Percentiles rank a stretch among this genome's conserved stretches.
phyloP scores from a whole-genome alignment of 306 rosid genomes.

The Castanea crenata region DNA sequence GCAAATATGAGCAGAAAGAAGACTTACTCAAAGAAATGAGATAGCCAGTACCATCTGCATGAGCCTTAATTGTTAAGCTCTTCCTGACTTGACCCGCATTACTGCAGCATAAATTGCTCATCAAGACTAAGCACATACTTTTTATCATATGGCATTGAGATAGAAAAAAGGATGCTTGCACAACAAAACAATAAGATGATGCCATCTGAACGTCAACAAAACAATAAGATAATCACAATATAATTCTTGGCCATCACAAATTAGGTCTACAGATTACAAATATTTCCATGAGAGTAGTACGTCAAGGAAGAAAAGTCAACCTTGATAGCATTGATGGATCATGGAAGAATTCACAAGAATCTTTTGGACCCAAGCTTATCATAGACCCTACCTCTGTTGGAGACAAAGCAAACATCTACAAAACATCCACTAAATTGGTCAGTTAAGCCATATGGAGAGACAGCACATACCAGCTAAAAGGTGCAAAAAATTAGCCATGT shows the following conservation, averaged over 20 bases:
- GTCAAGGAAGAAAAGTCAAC: slow-evolving; percentile 35
- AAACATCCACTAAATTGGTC: slow-evolving; percentile 12
- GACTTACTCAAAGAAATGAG: slow-evolving; percentile 78
- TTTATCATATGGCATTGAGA: slow-evolving; percentile 13
- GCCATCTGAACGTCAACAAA: slow-evolving; percentile 6
- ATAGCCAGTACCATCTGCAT: slow-evolving; percentile 65
- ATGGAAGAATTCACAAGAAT: slow-evolving; percentile 89
- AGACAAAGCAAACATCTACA: slow-evolving; percentile 71
- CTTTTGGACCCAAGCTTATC: slow-evolving; percentile 74
- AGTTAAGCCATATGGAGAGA: slow-evolving; percentile 12
- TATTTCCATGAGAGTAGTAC: not conserved
- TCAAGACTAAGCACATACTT: slow-evolving; percentile 20
- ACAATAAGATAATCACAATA: slow-evolving; percentile 9
- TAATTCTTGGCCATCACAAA: slow-evolving; percentile 11
- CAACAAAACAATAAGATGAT: not conserved
- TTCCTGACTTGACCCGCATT: slow-evolving; percentile 96
- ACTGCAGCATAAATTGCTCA: slow-evolving; percentile 47
- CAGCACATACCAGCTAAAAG: not conserved
- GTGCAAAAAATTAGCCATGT: slow-evolving; percentile 8
- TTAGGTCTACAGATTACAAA: not conserved
- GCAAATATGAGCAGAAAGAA: not conserved
- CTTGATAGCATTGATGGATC: slow-evolving; percentile 89
- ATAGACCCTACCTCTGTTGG: slow-evolving; percentile 87
- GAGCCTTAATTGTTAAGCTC: slow-evolving; percentile 77
- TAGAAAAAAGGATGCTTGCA: not conserved